Evolutionary conservation across 768 basidiomycete genomes (phyloP).

Genomic region (Boletus rubroflammeus): DNA sequence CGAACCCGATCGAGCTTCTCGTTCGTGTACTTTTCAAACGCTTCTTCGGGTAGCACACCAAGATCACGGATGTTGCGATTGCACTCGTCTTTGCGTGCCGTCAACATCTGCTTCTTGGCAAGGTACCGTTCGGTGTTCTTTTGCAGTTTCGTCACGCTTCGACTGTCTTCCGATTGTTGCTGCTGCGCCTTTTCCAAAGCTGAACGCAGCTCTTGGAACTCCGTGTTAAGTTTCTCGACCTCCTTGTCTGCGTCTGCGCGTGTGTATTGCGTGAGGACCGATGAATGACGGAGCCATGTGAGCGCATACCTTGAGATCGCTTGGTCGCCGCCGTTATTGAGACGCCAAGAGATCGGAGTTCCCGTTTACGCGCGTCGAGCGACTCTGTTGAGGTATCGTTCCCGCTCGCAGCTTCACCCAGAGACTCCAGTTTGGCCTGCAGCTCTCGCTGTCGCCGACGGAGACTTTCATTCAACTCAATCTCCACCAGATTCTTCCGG

Average conservation of each 20-base stretch:
- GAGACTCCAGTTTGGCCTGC: constrained; percentile 65
- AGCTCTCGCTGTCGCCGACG: constrained; percentile 78
- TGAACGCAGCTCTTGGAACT: constrained; percentile 63
- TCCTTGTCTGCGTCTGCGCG: constrained; percentile 66
- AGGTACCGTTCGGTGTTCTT: constrained; percentile 95
- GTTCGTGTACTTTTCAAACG: constrained; percentile 89
- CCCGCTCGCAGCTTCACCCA: constrained; percentile 59
- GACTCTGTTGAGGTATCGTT: constrained; percentile 59
- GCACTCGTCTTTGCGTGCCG: constrained; percentile 86
- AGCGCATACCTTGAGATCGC: constrained; percentile 53
- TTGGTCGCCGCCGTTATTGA: constrained; percentile 64
- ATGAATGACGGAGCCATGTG: neutral
- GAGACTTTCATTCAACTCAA: constrained; percentile 89
- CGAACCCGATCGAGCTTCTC: constrained; percentile 85
- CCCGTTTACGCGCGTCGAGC: constrained; percentile 63
- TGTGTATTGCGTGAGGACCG: neutral
- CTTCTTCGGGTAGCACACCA: constrained; percentile 95
- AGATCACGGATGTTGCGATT: constrained; percentile 94
- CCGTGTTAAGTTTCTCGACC: constrained; percentile 54
- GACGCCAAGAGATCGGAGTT: constrained; percentile 62
- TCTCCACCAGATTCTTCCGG: constrained; percentile 78
- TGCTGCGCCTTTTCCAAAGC: constrained; percentile 72
- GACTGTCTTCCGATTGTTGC: constrained; percentile 83
- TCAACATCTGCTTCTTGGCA: constrained; percentile 84
- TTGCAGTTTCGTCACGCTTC: constrained; percentile 85